phyloP scores from a whole-genome alignment of 805 yeast genomes.

The Schizosaccharomyces osmophilus region DNA sequence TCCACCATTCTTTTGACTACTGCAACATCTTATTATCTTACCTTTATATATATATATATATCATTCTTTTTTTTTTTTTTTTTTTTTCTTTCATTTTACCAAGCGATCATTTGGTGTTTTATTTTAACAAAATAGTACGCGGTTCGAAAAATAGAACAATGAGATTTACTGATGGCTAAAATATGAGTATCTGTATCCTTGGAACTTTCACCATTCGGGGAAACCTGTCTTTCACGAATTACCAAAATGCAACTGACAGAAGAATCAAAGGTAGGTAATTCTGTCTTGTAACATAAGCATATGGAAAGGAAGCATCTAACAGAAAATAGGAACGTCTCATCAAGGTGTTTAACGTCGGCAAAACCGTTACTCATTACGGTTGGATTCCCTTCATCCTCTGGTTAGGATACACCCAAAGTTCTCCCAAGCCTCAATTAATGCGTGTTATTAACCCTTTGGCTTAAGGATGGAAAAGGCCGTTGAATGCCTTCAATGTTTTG shows the following conservation, averaged over 20 bases:
- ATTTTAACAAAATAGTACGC: too few relatives aligned
- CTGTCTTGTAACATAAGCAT: neutral
- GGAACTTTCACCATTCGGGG: too few relatives aligned
- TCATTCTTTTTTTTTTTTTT: too few relatives aligned
- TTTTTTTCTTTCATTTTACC: too few relatives aligned
- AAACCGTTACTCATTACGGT: conserved; percentile 80
- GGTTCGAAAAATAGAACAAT: too few relatives aligned
- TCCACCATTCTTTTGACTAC: too few relatives aligned
- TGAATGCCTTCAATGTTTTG: neutral
- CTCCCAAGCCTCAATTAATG: conserved; percentile 3
- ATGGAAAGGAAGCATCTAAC: neutral
- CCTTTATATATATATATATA: too few relatives aligned
- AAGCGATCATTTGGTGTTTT: too few relatives aligned
- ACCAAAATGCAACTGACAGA: neutral
- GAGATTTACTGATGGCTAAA: too few relatives aligned
- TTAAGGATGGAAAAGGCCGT: neutral
- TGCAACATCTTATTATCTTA: too few relatives aligned
- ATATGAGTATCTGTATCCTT: too few relatives aligned
- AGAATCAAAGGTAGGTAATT: neutral
- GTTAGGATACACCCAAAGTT: conserved; percentile 16
- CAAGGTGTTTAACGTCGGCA: conserved; percentile 58
- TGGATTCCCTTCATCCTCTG: conserved; percentile 89
- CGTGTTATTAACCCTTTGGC: neutral
- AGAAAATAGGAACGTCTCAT: conserved; percentile 53
- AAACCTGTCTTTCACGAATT: neutral